These are phyloP conservation scores for Melanomma pulvis-pyrius DNA, from an alignment of 495 filamentous ascomycete genomes.

Conservation along the genomic window DNA sequence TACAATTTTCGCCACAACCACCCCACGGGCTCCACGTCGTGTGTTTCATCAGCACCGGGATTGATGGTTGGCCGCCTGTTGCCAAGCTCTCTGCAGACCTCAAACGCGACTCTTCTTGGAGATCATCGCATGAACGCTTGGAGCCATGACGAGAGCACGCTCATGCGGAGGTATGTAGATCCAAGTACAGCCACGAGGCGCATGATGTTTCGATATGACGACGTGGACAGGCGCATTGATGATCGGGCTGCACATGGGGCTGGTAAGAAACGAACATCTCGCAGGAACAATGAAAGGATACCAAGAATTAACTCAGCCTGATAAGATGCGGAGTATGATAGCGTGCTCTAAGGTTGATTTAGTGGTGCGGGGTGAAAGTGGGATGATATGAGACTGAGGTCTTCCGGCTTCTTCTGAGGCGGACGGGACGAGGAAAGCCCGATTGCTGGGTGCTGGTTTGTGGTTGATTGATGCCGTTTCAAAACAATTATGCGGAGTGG, in stretches of 20 bases:
- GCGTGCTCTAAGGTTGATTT: not conserved
- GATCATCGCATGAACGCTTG: constrained; percentile 3
- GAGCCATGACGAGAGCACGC: not conserved
- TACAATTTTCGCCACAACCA: not conserved
- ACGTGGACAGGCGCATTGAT: not conserved
- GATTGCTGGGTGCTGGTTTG: not conserved
- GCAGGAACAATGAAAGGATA: no score
- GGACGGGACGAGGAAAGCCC: not conserved
- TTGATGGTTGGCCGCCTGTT: not conserved
- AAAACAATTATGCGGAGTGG: not conserved
- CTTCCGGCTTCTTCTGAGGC: not conserved
- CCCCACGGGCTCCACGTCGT: not conserved
- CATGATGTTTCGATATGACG: constrained; percentile 6
- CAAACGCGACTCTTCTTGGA: not conserved
- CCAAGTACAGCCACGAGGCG: not conserved
- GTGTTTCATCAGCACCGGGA: not conserved
- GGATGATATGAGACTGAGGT: not conserved
- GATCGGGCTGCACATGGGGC: not conserved
- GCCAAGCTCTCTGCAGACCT: not conserved
- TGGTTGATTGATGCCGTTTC: constrained; percentile 4
- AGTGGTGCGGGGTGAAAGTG: not conserved
- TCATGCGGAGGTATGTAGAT: constrained; percentile 3
- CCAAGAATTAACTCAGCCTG: no score
- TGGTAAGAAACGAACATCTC: not conserved
- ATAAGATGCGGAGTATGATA: not conserved